Percentiles rank a stretch among this genome's conserved stretches.
Conservation (phyloP, 768 basidiomycete species). For the Chalciporus sphaerocephalus region DNA sequence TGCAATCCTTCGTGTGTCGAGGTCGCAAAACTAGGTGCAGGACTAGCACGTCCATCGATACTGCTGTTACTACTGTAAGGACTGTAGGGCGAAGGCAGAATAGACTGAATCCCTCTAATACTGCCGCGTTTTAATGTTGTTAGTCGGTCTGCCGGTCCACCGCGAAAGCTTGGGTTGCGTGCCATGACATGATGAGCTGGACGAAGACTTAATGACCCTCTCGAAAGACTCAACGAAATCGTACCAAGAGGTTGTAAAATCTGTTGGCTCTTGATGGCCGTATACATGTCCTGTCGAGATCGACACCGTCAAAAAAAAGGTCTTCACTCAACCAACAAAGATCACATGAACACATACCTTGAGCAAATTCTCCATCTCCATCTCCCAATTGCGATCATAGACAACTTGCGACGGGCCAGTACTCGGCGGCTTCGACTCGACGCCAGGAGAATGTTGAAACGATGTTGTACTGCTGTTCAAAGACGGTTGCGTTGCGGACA, state of each 20-base stretch:
- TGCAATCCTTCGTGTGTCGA: conserved; percentile 76
- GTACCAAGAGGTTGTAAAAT: conserved; percentile 76
- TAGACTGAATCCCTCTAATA: conserved; percentile 81
- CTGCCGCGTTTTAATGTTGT: conserved; percentile 84
- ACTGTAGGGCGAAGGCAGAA: conserved; percentile 66
- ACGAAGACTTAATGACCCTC: conserved; percentile 56
- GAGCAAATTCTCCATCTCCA: conserved; percentile 79
- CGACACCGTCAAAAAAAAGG: conserved; percentile 2
- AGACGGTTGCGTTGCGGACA: conserved; percentile 36
- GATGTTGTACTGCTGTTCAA: conserved; percentile 63
- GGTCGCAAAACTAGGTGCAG: conserved; percentile 90
- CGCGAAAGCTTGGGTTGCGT: conserved; percentile 70
- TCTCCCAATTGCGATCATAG: conserved; percentile 75
- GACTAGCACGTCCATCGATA: conserved; percentile 86
- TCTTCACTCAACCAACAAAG: neutral
- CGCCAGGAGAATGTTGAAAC: conserved; percentile 49
- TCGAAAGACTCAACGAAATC: conserved; percentile 37
- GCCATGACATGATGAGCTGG: conserved; percentile 39
- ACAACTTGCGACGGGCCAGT: conserved; percentile 34
- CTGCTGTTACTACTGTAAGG: conserved; percentile 83
- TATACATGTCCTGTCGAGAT: conserved; percentile 80
- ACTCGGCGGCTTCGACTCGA: conserved; percentile 33
- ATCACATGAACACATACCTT: conserved; percentile 49
- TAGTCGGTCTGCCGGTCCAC: conserved; percentile 63
- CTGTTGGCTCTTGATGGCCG: conserved; percentile 84